Evolutionary conservation across 768 basidiomycete genomes (phyloP).

Genomic region (Mycena leptocephala): DNA sequence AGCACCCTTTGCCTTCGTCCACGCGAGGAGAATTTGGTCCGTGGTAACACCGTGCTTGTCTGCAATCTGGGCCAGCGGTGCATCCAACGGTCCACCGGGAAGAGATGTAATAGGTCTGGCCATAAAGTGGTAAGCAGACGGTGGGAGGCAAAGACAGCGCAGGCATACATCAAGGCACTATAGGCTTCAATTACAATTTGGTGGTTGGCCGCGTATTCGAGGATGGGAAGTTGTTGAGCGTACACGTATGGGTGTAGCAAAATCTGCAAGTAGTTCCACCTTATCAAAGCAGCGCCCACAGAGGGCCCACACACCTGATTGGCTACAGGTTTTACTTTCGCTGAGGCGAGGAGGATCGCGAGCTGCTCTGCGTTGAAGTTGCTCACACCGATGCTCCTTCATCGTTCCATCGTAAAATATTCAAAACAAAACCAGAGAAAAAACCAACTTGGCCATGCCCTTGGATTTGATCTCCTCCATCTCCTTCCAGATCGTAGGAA

Average conservation of each 20-base stretch:
- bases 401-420: neutral
- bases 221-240: constrained; percentile 64
- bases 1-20: constrained; percentile 80
- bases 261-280: constrained; percentile 65
- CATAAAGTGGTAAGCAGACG: neutral
- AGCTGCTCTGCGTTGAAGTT: constrained; percentile 76
- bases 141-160: neutral
- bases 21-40: constrained; percentile 82
- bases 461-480: constrained; percentile 72
- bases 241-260: constrained; percentile 82
- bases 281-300: neutral
- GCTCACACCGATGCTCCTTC: constrained; percentile 81
- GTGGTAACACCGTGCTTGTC: constrained; percentile 64
- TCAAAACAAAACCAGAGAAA: neutral
- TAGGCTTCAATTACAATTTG: constrained; percentile 83
- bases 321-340: constrained; percentile 75
- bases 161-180: constrained; percentile 72
- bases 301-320: constrained; percentile 68
- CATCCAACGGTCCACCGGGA: constrained; percentile 78
- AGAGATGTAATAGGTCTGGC: constrained; percentile 71
- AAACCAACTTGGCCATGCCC: constrained; percentile 71
- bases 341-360: constrained; percentile 67
- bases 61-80: constrained; percentile 70
- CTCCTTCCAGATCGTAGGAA: constrained; percentile 74
- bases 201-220: constrained; percentile 72